phyloP scores from a whole-genome alignment of 2,329 filamentous ascomycete species.

The Claviceps quebecensis region DNA sequence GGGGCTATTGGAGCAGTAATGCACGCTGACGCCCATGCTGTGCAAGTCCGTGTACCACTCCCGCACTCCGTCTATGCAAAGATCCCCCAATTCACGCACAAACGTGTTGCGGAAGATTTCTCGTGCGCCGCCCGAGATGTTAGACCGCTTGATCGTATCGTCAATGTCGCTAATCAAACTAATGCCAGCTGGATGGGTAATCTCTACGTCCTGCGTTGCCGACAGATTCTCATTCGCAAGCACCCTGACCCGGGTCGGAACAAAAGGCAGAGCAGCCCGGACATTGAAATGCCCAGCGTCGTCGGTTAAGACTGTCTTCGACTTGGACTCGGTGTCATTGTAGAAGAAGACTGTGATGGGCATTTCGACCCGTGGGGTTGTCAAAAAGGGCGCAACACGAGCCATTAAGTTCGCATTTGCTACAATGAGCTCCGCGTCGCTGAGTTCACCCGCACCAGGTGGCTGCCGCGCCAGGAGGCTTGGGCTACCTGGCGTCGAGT shows the following conservation, averaged over 20 bases:
- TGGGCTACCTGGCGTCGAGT: conserved; percentile 30
- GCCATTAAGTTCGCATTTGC: conserved; percentile 85
- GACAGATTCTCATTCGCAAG: conserved; percentile 77
- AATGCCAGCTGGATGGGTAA: conserved; percentile 67
- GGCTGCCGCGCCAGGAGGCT: conserved; percentile 22
- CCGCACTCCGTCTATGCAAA: conserved; percentile 73
- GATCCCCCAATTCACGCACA: conserved; percentile 65
- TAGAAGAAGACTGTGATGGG: conserved; percentile 93
- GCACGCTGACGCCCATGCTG: conserved; percentile 70
- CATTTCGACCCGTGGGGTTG: conserved; percentile 60
- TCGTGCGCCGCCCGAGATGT: conserved; percentile 71
- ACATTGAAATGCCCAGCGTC: conserved; percentile 78
- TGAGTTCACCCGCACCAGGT: conserved; percentile 44
- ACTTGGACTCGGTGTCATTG: conserved; percentile 69
- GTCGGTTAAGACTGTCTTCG: conserved; percentile 72
- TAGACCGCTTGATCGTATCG: conserved; percentile 92
- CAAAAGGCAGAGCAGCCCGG: conserved; percentile 70
- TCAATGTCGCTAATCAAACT: conserved; percentile 96
- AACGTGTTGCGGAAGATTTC: conserved; percentile 97
- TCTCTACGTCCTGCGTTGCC: conserved; percentile 59
- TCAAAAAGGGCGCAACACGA: conserved; percentile 77
- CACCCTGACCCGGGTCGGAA: conserved; percentile 80
- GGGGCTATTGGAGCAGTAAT: conserved; percentile 98
- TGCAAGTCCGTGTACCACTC: conserved; percentile 79
- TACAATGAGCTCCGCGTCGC: conserved; percentile 56